Conservation (phyloP, 495 filamentous ascomycete genomes). For the Bryoglossum gracile region DNA sequence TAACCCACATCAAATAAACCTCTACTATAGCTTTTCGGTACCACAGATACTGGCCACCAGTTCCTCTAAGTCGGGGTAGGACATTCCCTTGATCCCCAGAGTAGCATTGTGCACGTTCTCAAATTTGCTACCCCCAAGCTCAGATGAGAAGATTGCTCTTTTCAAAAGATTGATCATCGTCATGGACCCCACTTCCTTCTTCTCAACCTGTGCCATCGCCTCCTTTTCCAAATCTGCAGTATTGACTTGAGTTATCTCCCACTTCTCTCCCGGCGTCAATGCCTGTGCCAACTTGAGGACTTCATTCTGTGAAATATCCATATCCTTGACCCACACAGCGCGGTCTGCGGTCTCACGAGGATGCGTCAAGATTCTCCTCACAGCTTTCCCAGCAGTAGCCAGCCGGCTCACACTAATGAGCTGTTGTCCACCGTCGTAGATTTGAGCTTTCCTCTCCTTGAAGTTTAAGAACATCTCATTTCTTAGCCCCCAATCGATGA, state of each 20-base stretch:
- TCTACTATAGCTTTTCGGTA: no score
- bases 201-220: constrained; percentile 2
- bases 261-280: constrained; percentile 31
- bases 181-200: not conserved
- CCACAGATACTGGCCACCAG: constrained; percentile 8
- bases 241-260: constrained; percentile 28
- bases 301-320: constrained; percentile 35
- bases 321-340: constrained; percentile 35
- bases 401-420: constrained; percentile 37
- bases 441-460: constrained; percentile 26
- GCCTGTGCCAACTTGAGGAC: constrained; percentile 34
- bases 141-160: constrained; percentile 4
- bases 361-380: constrained; percentile 36
- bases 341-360: constrained; percentile 42
- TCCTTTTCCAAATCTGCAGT: constrained; percentile 6
- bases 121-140: constrained; percentile 11
- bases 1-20: no score
- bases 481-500: constrained; percentile 41
- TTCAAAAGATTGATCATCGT: constrained; percentile 2
- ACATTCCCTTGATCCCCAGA: constrained; percentile 13
- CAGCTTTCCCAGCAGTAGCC: constrained; percentile 31
- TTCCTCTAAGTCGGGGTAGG: constrained; percentile 12
- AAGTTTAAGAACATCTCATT: constrained; percentile 33
- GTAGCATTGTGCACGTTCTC: constrained; percentile 13
- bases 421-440: constrained; percentile 40